phyloP scores from a whole-genome alignment of 169 alveolate species.

The Ophryocystis elektroscirrha region DNA sequence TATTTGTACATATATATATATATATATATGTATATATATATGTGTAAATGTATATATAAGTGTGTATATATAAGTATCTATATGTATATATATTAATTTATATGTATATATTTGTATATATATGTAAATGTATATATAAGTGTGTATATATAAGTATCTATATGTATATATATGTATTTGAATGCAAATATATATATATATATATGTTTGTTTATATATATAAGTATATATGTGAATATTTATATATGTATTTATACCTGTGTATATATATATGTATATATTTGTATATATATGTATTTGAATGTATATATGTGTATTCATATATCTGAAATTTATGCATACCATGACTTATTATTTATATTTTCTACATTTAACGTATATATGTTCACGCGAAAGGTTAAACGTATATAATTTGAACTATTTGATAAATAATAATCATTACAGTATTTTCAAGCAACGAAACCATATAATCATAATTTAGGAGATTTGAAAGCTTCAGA shows the following conservation, averaged over 20 bases:
- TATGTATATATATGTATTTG: no score
- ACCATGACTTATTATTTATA: background rate
- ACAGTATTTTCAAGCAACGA: conserved; percentile 23
- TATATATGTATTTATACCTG: no score
- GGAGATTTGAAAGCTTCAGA: conserved; percentile 17
- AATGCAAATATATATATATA: no score
- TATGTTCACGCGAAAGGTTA: background rate
- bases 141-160: no score
- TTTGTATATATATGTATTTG: background rate
- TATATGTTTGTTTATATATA: no score
- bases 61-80: no score
- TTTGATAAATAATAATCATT: background rate
- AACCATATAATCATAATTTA: conserved; percentile 20
- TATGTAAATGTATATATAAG: no score
- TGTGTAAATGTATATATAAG: no score
- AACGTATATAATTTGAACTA: background rate
- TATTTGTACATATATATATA: background rate
- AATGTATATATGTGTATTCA: background rate
- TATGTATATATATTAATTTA: no score
- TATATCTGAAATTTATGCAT: background rate
- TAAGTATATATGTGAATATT: no score
- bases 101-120: no score
- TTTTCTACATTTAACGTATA: background rate
- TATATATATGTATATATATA: background rate
- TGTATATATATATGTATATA: no score